A percentile compares a stretch with the other conserved stretches of the same genome.
phyloP scores from a whole-genome alignment of 2,329 filamentous ascomycete genomes.

The Chaetomiaceae sp. region DNA sequence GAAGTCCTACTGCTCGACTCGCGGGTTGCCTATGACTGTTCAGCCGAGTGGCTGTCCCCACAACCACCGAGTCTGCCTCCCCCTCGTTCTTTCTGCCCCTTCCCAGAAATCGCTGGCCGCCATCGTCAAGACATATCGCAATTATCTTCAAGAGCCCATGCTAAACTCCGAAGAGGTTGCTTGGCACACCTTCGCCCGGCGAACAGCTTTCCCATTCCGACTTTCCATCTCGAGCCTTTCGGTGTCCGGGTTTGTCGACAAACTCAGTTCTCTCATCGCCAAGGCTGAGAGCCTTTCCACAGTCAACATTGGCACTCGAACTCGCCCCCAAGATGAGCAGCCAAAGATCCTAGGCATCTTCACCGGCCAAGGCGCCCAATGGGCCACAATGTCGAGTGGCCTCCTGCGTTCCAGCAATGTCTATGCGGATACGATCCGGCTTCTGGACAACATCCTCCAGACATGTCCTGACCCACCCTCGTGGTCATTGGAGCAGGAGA shows the following conservation, averaged over 20 bases:
- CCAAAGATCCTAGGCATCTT: constrained; percentile 34
- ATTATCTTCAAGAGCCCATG: constrained; percentile 28
- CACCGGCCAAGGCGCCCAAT: constrained; percentile 45
- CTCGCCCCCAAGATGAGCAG: constrained; percentile 15
- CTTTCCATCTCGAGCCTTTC: constrained; percentile 29
- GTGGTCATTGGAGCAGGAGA: constrained; percentile 35
- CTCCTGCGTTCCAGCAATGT: constrained; percentile 29
- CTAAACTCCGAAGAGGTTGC: constrained; percentile 27
- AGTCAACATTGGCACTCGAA: constrained; percentile 24
- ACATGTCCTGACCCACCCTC: constrained; percentile 25
- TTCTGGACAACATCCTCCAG: constrained; percentile 32
- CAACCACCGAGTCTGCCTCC: constrained; percentile 25
- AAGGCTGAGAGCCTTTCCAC: constrained; percentile 6
- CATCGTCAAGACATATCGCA: constrained; percentile 27
- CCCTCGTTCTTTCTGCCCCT: constrained; percentile 37
- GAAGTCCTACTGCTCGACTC: constrained; percentile 1
- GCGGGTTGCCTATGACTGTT: not conserved
- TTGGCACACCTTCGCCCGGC: constrained; percentile 32
- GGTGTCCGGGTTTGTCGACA: constrained; percentile 21
- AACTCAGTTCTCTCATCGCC: constrained; percentile 28
- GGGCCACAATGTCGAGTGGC: constrained; percentile 38
- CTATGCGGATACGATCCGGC: constrained; percentile 34
- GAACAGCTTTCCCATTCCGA: constrained; percentile 33
- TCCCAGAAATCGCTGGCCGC: constrained; percentile 34
- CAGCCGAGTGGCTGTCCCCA: not conserved